phyloP scores from a whole-genome alignment of 352 stramenopile genomes.

The Phytophthora pisi region DNA sequence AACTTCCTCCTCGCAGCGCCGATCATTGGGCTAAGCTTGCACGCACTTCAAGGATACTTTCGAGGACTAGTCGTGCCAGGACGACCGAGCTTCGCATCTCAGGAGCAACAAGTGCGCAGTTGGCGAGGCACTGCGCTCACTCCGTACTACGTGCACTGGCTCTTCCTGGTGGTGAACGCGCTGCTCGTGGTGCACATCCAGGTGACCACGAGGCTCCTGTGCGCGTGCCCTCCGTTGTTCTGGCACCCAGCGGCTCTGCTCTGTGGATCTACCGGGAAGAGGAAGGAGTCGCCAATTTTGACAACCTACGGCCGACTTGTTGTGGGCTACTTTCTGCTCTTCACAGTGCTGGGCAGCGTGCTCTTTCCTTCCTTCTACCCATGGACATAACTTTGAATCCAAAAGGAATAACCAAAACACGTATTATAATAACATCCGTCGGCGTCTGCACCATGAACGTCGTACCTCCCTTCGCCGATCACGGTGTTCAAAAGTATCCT shows the following conservation, averaged over 20 bases:
- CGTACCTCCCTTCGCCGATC: not conserved
- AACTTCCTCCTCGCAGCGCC: conserved; percentile 94
- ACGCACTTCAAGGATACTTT: conserved; percentile 62
- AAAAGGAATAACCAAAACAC: conserved; percentile 22
- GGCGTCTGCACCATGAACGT: conserved; percentile 7
- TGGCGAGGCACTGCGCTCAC: conserved; percentile 31
- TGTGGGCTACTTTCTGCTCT: conserved; percentile 76
- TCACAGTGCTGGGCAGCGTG: conserved; percentile 62
- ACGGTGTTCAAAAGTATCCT: conserved; percentile 1
- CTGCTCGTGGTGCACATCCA: conserved; percentile 87
- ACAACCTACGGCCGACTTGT: conserved; percentile 40
- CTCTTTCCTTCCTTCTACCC: conserved; percentile 87
- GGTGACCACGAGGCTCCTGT: conserved; percentile 82
- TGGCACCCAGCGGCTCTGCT: conserved; percentile 64
- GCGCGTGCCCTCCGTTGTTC: conserved; percentile 78
- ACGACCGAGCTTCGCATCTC: not conserved
- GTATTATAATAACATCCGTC: conserved; percentile 28
- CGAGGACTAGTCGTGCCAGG: conserved; percentile 27
- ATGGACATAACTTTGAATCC: conserved; percentile 56
- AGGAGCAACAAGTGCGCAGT: conserved; percentile 6
- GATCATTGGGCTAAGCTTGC: conserved; percentile 73
- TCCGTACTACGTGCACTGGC: conserved; percentile 76
- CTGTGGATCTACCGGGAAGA: conserved; percentile 10
- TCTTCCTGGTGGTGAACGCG: conserved; percentile 79
- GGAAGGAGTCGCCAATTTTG: conserved; percentile 10